These are phyloP conservation scores for Zangia roseola DNA, from an alignment of 768 basidiomycete genomes.

Conservation along the genomic window DNA sequence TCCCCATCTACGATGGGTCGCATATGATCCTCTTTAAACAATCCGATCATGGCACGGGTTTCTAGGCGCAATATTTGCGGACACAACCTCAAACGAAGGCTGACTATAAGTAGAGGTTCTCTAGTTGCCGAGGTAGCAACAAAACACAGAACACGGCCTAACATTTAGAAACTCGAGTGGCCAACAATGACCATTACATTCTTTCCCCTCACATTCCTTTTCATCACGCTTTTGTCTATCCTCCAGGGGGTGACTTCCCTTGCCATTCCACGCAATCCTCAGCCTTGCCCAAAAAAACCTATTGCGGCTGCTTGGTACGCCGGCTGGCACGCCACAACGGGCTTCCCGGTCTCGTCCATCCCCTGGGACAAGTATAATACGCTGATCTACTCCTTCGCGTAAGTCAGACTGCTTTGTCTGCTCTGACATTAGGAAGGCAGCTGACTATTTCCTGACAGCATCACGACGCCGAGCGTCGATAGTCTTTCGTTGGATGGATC, in stretches of 20 bases:
- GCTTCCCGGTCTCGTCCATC: conserved; percentile 52
- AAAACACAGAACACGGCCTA: background rate
- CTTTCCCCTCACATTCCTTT: background rate
- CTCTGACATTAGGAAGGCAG: background rate
- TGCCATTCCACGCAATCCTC: background rate
- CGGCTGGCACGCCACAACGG: conserved; percentile 55
- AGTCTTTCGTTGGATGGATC: conserved; percentile 38
- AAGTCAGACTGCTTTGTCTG: conserved; percentile 16
- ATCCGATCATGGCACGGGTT: too few relatives aligned
- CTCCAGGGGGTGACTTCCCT: background rate
- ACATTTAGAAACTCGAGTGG: background rate
- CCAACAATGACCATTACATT: conserved; percentile 1
- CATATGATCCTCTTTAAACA: too few relatives aligned
- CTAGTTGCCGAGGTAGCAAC: background rate
- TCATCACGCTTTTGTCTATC: conserved; percentile 4
- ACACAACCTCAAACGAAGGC: background rate
- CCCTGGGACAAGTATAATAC: conserved; percentile 76
- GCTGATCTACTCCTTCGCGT: conserved; percentile 68
- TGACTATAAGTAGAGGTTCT: conserved; percentile 6
- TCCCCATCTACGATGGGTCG: too few relatives aligned
- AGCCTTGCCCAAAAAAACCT: background rate
- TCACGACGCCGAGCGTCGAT: conserved; percentile 33
- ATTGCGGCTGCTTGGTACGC: conserved; percentile 64
- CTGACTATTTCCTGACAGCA: conserved; percentile 19
- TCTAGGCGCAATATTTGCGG: too few relatives aligned